These are phyloP conservation scores for Rhinocladiella similis DNA, from an alignment of 2,329 filamentous ascomycete genomes.

Conservation along the genomic window DNA sequence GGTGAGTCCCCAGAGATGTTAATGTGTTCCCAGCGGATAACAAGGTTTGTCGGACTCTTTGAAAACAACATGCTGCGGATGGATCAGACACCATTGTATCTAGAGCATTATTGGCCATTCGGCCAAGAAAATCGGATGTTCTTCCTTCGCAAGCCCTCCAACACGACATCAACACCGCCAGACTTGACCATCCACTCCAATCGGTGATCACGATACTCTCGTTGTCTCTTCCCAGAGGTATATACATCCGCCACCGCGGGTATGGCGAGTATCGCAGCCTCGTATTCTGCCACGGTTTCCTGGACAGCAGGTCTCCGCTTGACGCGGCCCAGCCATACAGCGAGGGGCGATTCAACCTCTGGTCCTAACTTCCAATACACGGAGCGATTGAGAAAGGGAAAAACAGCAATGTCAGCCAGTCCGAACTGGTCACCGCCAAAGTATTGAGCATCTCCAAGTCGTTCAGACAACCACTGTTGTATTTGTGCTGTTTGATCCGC, in stretches of 20 bases:
- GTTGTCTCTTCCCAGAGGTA: neutral
- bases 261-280: neutral
- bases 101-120: neutral
- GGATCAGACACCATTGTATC: no score
- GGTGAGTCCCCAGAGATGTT: no score
- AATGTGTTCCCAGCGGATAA: no score
- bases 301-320: slow-evolving; percentile 1
- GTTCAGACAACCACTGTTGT: no score
- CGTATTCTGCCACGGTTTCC: slow-evolving; percentile 10
- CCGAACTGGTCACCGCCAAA: slow-evolving; percentile 13
- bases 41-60: no score
- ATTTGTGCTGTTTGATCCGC: no score
- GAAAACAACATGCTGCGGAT: no score
- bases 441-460: no score
- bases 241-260: neutral
- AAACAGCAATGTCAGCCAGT: slow-evolving; percentile 12
- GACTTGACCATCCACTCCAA: slow-evolving; percentile 14
- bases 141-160: slow-evolving; percentile 1
- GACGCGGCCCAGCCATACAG: slow-evolving; percentile 2
- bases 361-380: slow-evolving; percentile 6
- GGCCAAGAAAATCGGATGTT: slow-evolving; percentile 13
- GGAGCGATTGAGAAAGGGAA: slow-evolving; percentile 13
- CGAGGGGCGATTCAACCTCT: neutral
- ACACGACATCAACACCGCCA: slow-evolving; percentile 7
- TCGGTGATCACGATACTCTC: slow-evolving; percentile 13